phyloP scores from a whole-genome alignment of 352 stramenopile species.

The Phytophthora pisi region DNA sequence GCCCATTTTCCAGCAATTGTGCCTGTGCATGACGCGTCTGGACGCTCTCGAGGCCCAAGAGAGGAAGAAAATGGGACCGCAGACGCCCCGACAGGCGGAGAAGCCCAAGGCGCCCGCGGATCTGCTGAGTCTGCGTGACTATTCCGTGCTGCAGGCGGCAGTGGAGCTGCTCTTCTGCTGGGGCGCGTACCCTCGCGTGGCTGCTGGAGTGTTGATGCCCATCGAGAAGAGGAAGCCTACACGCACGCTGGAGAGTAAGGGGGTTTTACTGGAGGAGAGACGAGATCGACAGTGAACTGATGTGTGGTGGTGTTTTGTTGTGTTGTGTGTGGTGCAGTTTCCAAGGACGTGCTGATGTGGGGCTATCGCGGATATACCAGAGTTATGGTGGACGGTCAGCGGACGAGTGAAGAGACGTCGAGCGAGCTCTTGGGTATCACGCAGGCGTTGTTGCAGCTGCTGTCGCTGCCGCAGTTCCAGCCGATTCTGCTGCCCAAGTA shows the following conservation, averaged over 20 bases:
- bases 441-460: conserved; percentile 57
- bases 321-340: conserved; percentile 42
- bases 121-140: conserved; percentile 84
- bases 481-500: conserved; percentile 85
- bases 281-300: not conserved
- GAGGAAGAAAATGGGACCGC: conserved; percentile 8
- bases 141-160: conserved; percentile 80
- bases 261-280: not conserved
- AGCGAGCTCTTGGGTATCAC: conserved; percentile 51
- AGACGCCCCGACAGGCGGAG: conserved; percentile 16
- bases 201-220: conserved; percentile 54
- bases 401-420: conserved; percentile 14
- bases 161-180: conserved; percentile 82
- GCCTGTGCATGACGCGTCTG: conserved; percentile 51
- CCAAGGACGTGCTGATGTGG: conserved; percentile 58
- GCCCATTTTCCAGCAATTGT: conserved; percentile 49
- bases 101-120: conserved; percentile 57
- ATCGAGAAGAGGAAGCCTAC: conserved; percentile 73
- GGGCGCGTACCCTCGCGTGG: conserved; percentile 59
- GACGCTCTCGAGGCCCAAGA: conserved; percentile 43
- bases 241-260: conserved; percentile 82
- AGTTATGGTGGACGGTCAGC: conserved; percentile 10
- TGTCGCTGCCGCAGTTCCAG: conserved; percentile 75
- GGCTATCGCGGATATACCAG: conserved; percentile 32
- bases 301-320: not conserved